Percentiles rank a stretch among this genome's conserved stretches.
Evolutionary conservation across 176 grass and related monocot genomes (phyloP).

Genomic region (Musa troglodytarum): DNA sequence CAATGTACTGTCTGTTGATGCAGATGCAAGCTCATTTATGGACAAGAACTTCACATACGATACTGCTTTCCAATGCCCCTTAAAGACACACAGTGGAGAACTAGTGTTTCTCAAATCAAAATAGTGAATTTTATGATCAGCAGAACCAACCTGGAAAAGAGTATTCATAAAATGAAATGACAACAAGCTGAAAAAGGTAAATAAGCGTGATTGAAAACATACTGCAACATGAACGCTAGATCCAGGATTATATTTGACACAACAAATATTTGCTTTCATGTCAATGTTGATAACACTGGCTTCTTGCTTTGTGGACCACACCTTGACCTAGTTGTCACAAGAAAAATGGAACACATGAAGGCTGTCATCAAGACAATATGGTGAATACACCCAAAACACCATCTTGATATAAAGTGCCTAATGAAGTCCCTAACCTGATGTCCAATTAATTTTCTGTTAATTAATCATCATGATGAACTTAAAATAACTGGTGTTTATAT

Average conservation of each 20-base stretch:
- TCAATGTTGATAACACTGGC: slow-evolving; percentile 95
- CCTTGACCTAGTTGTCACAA: slow-evolving; percentile 62
- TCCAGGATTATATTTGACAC: slow-evolving; percentile 96
- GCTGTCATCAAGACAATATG: too few species aligned
- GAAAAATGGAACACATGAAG: not conserved
- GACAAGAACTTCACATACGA: slow-evolving; percentile 99
- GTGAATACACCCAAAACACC: too few species aligned
- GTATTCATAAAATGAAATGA: slow-evolving; percentile 22
- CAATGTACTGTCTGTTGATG: slow-evolving; percentile 93
- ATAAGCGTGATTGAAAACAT: slow-evolving; percentile 28
- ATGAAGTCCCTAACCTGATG: too few species aligned
- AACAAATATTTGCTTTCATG: slow-evolving; percentile 99
- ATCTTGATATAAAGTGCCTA: too few species aligned
- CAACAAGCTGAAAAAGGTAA: slow-evolving; percentile 6
- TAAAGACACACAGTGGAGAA: slow-evolving; percentile 62
- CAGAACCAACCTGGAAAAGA: slow-evolving; percentile 78
- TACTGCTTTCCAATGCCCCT: slow-evolving; percentile 91
- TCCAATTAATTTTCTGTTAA: too few species aligned
- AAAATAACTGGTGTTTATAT: too few species aligned
- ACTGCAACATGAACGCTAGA: slow-evolving; percentile 81
- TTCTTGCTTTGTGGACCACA: slow-evolving; percentile 98
- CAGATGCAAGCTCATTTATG: slow-evolving; percentile 85
- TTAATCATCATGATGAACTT: too few species aligned
- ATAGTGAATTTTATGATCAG: slow-evolving; percentile 98
- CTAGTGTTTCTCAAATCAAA: slow-evolving; percentile 93